Evolutionary conservation across 1,284 basidiomycete species (phyloP), one percentile per base, ranked within the genome.

Genomic region (Volvariella volvacea): DNA sequence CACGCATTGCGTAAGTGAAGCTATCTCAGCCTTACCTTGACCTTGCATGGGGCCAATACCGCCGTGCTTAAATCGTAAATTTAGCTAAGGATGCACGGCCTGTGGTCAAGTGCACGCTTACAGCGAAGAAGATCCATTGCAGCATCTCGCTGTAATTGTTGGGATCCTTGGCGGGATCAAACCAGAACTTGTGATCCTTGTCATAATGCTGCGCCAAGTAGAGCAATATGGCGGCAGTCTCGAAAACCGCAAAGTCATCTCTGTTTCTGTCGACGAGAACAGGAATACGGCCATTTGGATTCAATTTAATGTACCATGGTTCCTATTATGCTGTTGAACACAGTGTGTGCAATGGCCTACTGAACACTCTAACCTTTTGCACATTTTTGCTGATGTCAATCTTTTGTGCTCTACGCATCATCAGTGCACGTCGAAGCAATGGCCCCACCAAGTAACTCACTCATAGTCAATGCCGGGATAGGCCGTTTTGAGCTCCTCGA

Each of bases 81-180:
- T 32, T 33, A 47, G 41, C 47, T 21, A 43, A 22, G 20, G 22
- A 30, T 31, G 42, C 16, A 10, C n/a, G n/a, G n/a, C 14, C 14
- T 39, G 22, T 28, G 22, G 20, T 31, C 12, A 33, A 3, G 19
- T 4, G 22, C 14, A 39, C 19, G 57, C 76, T 50, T 53, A 78
- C 78, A 31, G 74, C 71, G 52, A 86, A 91, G 65, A 89, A 87
- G 39, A 90, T 80, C 88, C 88, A 92, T 55, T 86, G 83, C 15
- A 86, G 56, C 59, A 78, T 71, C 59, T 82, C 74, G 55, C 76
- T 80, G 53, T 73, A 69, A 7, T 73, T 66, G 21, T 73, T 61
- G 9, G 72, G 62, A 17, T 68, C 56, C 33, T 66, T 62, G n/a
- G 60, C 53, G 1, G 68, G 60, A 52, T 71, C 64, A 57, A 79